Evolutionary conservation across 306 rosid species (phyloP).

Genomic region (Herpetospermum pedunculosum): DNA sequence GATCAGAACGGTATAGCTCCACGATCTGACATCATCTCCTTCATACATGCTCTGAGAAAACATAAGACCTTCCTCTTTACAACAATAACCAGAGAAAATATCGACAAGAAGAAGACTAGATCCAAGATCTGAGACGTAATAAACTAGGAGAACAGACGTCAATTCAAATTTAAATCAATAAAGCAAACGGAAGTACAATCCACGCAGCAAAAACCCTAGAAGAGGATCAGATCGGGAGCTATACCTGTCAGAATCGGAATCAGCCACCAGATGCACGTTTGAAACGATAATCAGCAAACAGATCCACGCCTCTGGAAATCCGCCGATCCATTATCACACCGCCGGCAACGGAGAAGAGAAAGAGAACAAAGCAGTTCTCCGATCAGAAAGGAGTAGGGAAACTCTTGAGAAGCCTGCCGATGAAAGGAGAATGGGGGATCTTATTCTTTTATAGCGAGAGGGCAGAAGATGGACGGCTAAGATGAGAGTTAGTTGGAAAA

Average conservation of each 20-base stretch:
- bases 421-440: not conserved
- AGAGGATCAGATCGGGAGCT: not conserved
- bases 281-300: not conserved
- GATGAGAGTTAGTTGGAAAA: not conserved
- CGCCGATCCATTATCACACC: not conserved
- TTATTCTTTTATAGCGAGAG: not conserved
- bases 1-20: not conserved
- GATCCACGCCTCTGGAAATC: not conserved
- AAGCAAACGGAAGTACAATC: too few relatives aligned
- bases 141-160: not conserved
- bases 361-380: not conserved
- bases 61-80: not conserved
- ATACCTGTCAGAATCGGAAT: not conserved
- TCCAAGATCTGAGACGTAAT: not conserved
- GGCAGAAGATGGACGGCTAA: not conserved
- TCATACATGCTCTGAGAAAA: not conserved
- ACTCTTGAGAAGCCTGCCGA: too few relatives aligned
- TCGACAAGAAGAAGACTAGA: not conserved
- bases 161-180: too few relatives aligned
- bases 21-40: not conserved
- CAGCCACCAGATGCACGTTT: not conserved
- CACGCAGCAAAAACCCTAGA: too few relatives aligned
- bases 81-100: not conserved
- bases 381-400: accelerated
- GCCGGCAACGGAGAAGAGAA: not conserved